Evolutionary conservation across 2,329 filamentous ascomycete species (phyloP), one percentile per base, ranked within the genome.

Genomic region (Cladophialophora carrionii): DNA sequence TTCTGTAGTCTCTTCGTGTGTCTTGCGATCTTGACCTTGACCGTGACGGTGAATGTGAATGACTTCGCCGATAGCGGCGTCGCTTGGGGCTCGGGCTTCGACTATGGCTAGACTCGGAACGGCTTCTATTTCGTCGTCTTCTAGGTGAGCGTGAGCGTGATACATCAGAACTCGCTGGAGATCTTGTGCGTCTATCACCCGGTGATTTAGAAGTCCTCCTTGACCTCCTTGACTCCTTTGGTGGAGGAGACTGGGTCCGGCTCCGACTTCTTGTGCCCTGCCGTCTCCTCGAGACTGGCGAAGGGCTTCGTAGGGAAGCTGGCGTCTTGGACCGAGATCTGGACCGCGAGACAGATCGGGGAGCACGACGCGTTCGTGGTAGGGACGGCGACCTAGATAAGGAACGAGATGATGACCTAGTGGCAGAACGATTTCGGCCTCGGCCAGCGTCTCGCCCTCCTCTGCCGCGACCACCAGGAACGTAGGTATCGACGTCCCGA

Each of bases 61-160:
- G 74, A 66, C 76, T 76, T 65, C 71, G 71, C 57, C 72, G 76
- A 60, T 55, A 37, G 41, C 66, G 61, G 7, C 53, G 66, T 59
- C 72, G 72, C 60, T 74, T 71, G 61, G 76, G 78, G 24, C 77
- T 75, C 31, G 76, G 78, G 57, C 72, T 68, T 68, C 74, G 78
- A 72, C 74, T 76, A 57, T 75, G 74, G 66, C 77, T 77, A 59
- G 75, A 65, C 56, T 29, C 71, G 58, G 77, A 79, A 72, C 77
- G 73, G 67, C 72, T 76, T 73, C 76, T 75, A 71, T 73, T 74
- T 72, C 76, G 77, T 66, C 76, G 73, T 78, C 79, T 75, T 81
- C 81, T 84, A 78, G 81, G 77, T 75, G 80, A 80, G 78, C 77
- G 83, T 84, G 83, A 85, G 82, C 81, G 82, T 72, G 81, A 81